Evolutionary conservation across 352 stramenopile genomes (phyloP).

Genomic region (Phytopythium cucurbitacearum): DNA sequence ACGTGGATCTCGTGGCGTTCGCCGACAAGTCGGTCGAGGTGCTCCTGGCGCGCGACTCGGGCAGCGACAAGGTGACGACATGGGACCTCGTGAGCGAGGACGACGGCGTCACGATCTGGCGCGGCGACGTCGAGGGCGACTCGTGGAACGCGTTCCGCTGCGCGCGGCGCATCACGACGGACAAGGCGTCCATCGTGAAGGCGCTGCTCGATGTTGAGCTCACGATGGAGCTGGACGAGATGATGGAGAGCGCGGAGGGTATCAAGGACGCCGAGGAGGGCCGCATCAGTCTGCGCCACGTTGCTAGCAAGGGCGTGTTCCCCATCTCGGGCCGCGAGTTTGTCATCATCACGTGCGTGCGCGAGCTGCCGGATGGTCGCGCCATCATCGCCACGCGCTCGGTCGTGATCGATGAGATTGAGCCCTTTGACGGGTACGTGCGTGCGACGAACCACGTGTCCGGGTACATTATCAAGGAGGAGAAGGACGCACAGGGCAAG

Average conservation of each 20-base stretch:
- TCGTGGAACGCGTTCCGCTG: slow-evolving; percentile 74
- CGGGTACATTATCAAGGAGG: slow-evolving; percentile 73
- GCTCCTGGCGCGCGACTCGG: slow-evolving; percentile 54
- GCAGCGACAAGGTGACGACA: slow-evolving; percentile 57
- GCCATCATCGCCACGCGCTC: slow-evolving; percentile 68
- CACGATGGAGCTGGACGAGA: slow-evolving; percentile 74
- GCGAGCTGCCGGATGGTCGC: slow-evolving; percentile 42
- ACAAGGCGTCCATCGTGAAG: slow-evolving; percentile 50
- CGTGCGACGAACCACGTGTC: slow-evolving; percentile 66
- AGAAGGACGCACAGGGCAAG: slow-evolving; percentile 35
- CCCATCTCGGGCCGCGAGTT: slow-evolving; percentile 74
- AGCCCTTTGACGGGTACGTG: slow-evolving; percentile 53
- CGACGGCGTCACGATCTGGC: slow-evolving; percentile 51
- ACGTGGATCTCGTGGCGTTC: slow-evolving; percentile 63
- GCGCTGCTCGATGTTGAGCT: slow-evolving; percentile 57
- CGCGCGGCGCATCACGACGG: slow-evolving; percentile 41
- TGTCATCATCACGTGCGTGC: slow-evolving; percentile 58
- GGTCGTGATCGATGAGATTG: slow-evolving; percentile 39
- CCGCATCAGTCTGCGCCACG: slow-evolving; percentile 58
- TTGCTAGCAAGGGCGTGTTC: slow-evolving; percentile 77
- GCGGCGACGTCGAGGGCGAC: slow-evolving; percentile 51
- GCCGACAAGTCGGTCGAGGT: slow-evolving; percentile 65
- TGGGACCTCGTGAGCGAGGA: slow-evolving; percentile 66
- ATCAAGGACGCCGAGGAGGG: slow-evolving; percentile 53
- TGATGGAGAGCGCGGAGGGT: slow-evolving; percentile 64